A percentile compares a stretch with the other conserved stretches of the same genome.
phyloP scores from a whole-genome alignment of 176 grass and related monocot genomes.

The Lolium rigidum region DNA sequence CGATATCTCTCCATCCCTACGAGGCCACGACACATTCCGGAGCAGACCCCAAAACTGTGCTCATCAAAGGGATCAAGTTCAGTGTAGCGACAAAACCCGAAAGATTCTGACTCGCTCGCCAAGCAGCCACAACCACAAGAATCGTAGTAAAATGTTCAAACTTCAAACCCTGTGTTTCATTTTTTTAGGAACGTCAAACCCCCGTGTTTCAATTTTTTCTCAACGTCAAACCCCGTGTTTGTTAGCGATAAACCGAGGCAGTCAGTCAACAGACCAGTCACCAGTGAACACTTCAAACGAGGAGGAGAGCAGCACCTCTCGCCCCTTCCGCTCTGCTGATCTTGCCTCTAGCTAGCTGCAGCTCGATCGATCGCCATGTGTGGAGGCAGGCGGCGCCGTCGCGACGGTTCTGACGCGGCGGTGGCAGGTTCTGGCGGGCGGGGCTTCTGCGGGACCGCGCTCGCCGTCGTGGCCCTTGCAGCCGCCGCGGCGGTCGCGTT shows the following conservation, averaged over 20 bases:
- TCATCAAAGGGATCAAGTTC: too few relatives aligned
- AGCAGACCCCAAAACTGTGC: too few relatives aligned
- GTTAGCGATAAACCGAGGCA: neutral
- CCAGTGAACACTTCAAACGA: neutral
- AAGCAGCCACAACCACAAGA: slow-evolving; percentile 35
- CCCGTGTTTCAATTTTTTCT: neutral
- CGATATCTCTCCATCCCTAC: too few relatives aligned
- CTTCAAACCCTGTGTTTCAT: too few relatives aligned
- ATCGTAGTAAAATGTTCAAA: neutral
- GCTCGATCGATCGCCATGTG: slow-evolving; percentile 48
- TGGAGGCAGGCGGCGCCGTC: slow-evolving; percentile 47
- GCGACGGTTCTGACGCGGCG: neutral
- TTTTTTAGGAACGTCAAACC: too few relatives aligned
- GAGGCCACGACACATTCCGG: too few relatives aligned
- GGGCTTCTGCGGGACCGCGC: slow-evolving; percentile 24
- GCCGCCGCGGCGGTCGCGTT: slow-evolving; percentile 61
- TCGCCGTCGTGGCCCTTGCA: slow-evolving; percentile 56
- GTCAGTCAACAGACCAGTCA: neutral
- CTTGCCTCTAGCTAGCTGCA: neutral
- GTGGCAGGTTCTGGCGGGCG: neutral
- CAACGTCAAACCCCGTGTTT: neutral
- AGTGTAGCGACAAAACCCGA: slow-evolving; percentile 7
- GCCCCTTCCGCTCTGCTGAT: neutral
- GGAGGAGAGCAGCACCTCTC: neutral
- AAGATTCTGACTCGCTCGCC: slow-evolving; percentile 42